These are phyloP conservation scores for Ceratobasidium sp. DNA, from an alignment of 1,284 basidiomycete genomes.

Conservation along the genomic window DNA sequence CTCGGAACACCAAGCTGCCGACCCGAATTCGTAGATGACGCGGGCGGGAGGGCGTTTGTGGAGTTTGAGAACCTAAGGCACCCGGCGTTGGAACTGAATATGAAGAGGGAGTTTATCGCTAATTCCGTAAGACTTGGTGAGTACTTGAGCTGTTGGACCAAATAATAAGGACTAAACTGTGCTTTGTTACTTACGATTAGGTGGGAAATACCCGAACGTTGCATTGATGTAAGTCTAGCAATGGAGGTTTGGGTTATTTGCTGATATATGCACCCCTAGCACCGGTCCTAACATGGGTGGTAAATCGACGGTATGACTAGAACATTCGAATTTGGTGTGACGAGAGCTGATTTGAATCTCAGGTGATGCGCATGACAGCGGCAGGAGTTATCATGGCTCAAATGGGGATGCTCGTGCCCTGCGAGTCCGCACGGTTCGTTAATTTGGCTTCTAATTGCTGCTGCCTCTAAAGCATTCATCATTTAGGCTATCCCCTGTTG, in stretches of 20 bases:
- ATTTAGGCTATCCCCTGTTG: slow-evolving; percentile 84
- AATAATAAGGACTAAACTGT: not conserved
- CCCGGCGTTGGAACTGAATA: slow-evolving; percentile 77
- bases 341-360: slow-evolving; percentile 11
- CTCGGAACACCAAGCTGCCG: slow-evolving; percentile 94
- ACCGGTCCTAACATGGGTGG: slow-evolving; percentile 65
- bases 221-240: slow-evolving; percentile 29
- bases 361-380: slow-evolving; percentile 97
- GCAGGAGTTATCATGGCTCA: slow-evolving; percentile 96
- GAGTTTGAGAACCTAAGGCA: slow-evolving; percentile 88
- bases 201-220: slow-evolving; percentile 37
- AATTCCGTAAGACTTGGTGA: slow-evolving; percentile 90
- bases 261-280: slow-evolving; percentile 7
- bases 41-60: slow-evolving; percentile 72
- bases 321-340: not conserved
- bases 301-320: slow-evolving; percentile 79
- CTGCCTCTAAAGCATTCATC: not conserved
- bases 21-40: slow-evolving; percentile 86
- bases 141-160: not conserved
- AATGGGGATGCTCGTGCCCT: slow-evolving; percentile 97
- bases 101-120: slow-evolving; percentile 85
- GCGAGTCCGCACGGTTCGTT: slow-evolving; percentile 78
- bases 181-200: not conserved
- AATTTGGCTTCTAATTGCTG: not conserved
- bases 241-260: not conserved